Evolutionary conservation across 108 stramenopile genomes (phyloP), one percentile per base, ranked within the genome.

Genomic region (Cyclotella choctawhatcheeana): DNA sequence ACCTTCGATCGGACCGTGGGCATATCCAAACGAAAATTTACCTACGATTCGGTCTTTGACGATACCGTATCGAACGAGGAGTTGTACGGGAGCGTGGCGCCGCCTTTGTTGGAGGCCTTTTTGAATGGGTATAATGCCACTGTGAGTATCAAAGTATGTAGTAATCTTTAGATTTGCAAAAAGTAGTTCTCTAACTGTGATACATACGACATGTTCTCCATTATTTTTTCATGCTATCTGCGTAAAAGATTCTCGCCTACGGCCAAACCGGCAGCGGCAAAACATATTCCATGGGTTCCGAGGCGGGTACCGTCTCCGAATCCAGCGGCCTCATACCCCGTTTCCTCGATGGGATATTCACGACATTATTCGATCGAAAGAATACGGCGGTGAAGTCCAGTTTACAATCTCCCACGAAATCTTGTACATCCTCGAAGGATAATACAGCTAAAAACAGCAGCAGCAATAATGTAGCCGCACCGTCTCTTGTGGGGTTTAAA

Each of bases 111-210:
- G 43, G 65, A 84, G 44, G 69, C 84, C 18, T 94, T 95, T 67
- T 26, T 97, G 21, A 93, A 97, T 64, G 97, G 96, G 18, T 97
- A 89, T 82, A 97, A 97, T 70, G 93, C 88, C 17, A 96, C 93
- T 30, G 71, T 67, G 31, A 67, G 65, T 67, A n/a, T n/a, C n/a
- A n/a, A n/a, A n/a, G 37, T 40, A 40, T 40, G 37, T 8, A 40
- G 37, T 8, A 8, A 8, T 6, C 37, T 40, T 40, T n/a, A n/a
- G n/a, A 40, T 40, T 8, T 40, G 37, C 37, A 40, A 40, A 12
- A 8, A 40, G 37, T 8, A 40, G 37, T 40, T 8, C 6, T 6
- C 37, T 40, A 6, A 40, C 37, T 8, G 37, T n/a, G n/a, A n/a
- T n/a, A n/a, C n/a, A n/a, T n/a, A n/a, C n/a, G n/a, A n/a, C n/a